These are phyloP conservation scores for Pseudogymnoascus sp. DNA, from an alignment of 2,329 filamentous ascomycete genomes.

Conservation along the genomic window DNA sequence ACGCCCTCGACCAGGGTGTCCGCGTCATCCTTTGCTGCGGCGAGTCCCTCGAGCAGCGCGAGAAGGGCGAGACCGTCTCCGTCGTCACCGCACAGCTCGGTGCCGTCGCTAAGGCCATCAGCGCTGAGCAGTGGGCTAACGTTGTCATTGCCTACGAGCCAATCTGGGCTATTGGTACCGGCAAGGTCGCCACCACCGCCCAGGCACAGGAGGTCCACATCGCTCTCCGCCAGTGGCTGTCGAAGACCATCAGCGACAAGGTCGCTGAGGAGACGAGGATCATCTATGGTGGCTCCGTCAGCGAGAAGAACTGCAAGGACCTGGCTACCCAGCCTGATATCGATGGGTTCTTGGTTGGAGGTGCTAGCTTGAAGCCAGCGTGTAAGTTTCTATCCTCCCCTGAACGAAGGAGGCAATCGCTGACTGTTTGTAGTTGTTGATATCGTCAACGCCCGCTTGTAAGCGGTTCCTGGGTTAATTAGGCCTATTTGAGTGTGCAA, in stretches of 20 bases:
- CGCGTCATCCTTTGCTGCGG: slow-evolving; percentile 96
- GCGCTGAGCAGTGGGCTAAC: slow-evolving; percentile 80
- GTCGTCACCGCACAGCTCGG: slow-evolving; percentile 80
- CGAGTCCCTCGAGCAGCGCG: slow-evolving; percentile 89
- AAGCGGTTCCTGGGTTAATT: slow-evolving; percentile 12
- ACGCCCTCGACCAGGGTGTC: slow-evolving; percentile 77
- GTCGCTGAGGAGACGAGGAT: slow-evolving; percentile 84
- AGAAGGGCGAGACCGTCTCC: slow-evolving; percentile 76
- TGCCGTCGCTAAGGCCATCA: slow-evolving; percentile 63
- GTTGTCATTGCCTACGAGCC: slow-evolving; percentile 98
- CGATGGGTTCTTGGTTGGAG: slow-evolving; percentile 95
- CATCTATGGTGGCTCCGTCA: slow-evolving; percentile 94
- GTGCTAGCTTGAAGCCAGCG: slow-evolving; percentile 93
- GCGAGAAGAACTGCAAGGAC: slow-evolving; percentile 95
- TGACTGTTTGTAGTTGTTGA: slow-evolving; percentile 46
- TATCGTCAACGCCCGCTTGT: slow-evolving; percentile 56
- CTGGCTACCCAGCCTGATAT: slow-evolving; percentile 90
- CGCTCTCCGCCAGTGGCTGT: slow-evolving; percentile 85
- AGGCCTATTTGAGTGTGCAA: not conserved
- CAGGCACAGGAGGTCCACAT: slow-evolving; percentile 93
- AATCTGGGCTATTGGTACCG: slow-evolving; percentile 93
- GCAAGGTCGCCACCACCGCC: slow-evolving; percentile 81
- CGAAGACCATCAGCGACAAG: slow-evolving; percentile 64
- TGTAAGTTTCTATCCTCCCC: slow-evolving; percentile 50
- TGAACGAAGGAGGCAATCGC: slow-evolving; percentile 9